These are phyloP conservation scores for Soucietia sequanensis DNA, from an alignment of 805 yeast species.

Conservation along the genomic window DNA sequence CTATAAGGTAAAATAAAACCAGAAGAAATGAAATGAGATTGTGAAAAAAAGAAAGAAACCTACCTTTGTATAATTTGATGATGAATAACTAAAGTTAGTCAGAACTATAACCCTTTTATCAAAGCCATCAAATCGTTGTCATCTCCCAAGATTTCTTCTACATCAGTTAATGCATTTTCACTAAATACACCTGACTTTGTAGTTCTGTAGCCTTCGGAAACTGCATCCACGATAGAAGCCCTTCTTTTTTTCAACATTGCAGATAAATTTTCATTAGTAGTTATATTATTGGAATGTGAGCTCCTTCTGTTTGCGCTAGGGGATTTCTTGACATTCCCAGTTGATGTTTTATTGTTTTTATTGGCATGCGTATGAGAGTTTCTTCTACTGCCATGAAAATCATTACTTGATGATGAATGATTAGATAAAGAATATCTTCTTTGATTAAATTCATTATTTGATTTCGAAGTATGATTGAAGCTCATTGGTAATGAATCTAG, in stretches of 20 bases:
- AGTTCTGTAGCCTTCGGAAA: constrained; percentile 69
- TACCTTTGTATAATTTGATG: too few relatives aligned
- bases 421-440: constrained; percentile 5
- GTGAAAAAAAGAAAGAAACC: neutral
- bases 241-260: constrained; percentile 49
- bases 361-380: neutral
- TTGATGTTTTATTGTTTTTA: neutral
- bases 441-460: constrained; percentile 25
- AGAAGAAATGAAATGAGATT: neutral
- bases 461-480: constrained; percentile 25
- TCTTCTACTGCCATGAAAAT: neutral
- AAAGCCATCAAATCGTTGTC: constrained; percentile 45
- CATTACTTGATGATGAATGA: too few relatives aligned
- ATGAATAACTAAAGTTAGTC: too few relatives aligned
- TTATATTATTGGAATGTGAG: constrained; percentile 1
- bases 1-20: too few relatives aligned
- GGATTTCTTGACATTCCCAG: constrained; percentile 2
- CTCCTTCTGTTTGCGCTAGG: constrained; percentile 1
- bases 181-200: constrained; percentile 77
- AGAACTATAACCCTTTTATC: constrained; percentile 27
- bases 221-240: constrained; percentile 72
- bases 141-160: constrained; percentile 66
- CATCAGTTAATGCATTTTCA: constrained; percentile 70
- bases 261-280: constrained; percentile 8
- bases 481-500: constrained; percentile 22